Evolutionary conservation across 2,329 filamentous ascomycete species (phyloP).

Genomic region (Blumeria graminis): DNA sequence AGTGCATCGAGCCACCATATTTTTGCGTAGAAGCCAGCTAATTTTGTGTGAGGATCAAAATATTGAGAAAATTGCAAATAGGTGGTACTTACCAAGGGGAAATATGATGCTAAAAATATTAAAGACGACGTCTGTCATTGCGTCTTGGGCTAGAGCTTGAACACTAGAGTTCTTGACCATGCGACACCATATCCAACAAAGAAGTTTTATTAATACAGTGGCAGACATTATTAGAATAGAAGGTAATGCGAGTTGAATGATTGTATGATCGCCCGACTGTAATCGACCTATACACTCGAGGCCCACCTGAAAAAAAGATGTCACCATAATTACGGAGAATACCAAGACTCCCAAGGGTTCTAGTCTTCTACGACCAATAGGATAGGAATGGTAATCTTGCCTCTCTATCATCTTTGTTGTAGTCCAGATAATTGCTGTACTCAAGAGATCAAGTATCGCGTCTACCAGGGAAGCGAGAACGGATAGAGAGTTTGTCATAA

Average conservation of each 20-base stretch:
- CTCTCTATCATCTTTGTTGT: constrained; percentile 32
- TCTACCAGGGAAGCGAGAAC: constrained; percentile 37
- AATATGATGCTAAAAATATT: constrained; percentile 38
- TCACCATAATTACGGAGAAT: constrained; percentile 38
- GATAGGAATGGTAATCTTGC: constrained; percentile 21
- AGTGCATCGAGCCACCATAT: constrained; percentile 43
- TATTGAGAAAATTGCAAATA: background rate
- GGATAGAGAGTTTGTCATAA: constrained; percentile 32
- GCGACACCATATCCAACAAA: constrained; percentile 33
- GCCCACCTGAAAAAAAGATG: constrained; percentile 35
- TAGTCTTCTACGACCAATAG: constrained; percentile 29
- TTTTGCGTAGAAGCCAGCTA: constrained; percentile 29
- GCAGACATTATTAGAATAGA: constrained; percentile 32
- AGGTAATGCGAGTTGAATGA: constrained; percentile 24
- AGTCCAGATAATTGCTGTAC: constrained; percentile 34
- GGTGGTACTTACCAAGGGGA: constrained; percentile 19
- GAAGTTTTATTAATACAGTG: constrained; percentile 33
- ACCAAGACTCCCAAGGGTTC: constrained; percentile 38
- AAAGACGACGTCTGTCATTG: constrained; percentile 39
- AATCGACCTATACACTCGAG: constrained; percentile 34
- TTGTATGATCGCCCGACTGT: constrained; percentile 22
- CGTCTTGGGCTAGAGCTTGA: constrained; percentile 37
- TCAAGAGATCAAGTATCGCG: constrained; percentile 33
- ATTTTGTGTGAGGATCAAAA: background rate
- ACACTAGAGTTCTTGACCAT: constrained; percentile 38